These are phyloP conservation scores for Podaxis carcinomalis DNA, from an alignment of 768 basidiomycete genomes.

Conservation along the genomic window DNA sequence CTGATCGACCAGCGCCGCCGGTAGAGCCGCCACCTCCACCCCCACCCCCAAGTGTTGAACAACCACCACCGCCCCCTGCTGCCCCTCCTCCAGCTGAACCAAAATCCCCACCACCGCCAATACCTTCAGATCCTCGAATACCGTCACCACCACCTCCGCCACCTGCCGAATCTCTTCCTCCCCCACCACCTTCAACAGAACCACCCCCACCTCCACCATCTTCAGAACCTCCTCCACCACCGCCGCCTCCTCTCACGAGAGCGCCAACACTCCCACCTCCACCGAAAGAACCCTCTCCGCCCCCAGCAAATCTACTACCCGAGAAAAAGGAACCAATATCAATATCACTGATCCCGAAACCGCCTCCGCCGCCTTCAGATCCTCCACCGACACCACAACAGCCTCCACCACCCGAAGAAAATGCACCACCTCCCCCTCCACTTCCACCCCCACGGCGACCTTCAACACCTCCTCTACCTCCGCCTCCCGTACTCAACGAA, in stretches of 20 bases:
- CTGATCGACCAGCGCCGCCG: constrained; percentile 19
- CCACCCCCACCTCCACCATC: constrained; percentile 27
- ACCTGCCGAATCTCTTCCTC: constrained; percentile 16
- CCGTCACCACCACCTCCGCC: constrained; percentile 19
- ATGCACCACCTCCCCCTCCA: constrained; percentile 9
- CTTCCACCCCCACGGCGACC: constrained; percentile 2
- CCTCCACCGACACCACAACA: constrained; percentile 18
- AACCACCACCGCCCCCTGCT: constrained; percentile 26
- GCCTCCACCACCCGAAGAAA: constrained; percentile 9
- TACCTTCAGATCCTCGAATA: constrained; percentile 17
- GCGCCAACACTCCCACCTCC: constrained; percentile 17
- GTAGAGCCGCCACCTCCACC: constrained; percentile 22
- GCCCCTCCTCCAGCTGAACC: constrained; percentile 24
- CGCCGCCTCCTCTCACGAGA: constrained; percentile 21
- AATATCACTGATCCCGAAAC: constrained; percentile 27
- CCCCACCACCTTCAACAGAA: constrained; percentile 21
- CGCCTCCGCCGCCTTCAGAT: constrained; percentile 14
- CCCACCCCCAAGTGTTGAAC: constrained; percentile 21
- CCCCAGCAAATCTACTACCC: constrained; percentile 31
- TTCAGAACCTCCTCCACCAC: constrained; percentile 20
- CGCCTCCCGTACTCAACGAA: constrained; percentile 5
- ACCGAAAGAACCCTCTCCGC: constrained; percentile 23
- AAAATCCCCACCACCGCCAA: constrained; percentile 25
- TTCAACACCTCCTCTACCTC: constrained; percentile 21
- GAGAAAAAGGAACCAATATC: constrained; percentile 30